Conservation (phyloP, 768 basidiomycete genomes). For the Naganishia onofrii region DNA sequence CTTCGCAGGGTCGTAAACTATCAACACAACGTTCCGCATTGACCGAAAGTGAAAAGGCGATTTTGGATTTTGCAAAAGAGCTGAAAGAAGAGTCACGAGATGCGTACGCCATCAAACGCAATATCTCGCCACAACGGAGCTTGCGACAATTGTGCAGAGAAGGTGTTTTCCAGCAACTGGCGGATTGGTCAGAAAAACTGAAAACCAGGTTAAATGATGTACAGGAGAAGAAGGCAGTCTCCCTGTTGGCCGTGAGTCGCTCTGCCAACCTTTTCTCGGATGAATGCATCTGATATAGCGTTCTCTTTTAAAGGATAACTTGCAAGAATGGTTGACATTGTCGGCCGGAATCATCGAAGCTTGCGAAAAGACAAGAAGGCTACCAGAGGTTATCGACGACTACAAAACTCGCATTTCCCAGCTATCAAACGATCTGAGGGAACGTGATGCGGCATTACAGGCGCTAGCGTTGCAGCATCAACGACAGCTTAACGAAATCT, state of each 20-base stretch:
- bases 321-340: conserved; percentile 16
- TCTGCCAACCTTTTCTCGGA: not conserved
- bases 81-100: conserved; percentile 18
- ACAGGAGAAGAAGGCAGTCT: not conserved
- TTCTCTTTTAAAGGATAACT: not conserved
- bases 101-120: not conserved
- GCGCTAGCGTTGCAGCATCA: not conserved
- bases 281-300: not conserved
- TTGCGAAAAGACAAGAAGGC: conserved; percentile 11
- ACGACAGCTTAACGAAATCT: not conserved
- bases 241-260: not conserved
- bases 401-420: not conserved
- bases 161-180: conserved; percentile 20
- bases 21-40: not conserved
- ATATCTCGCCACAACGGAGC: not conserved
- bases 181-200: conserved; percentile 13
- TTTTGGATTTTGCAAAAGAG: conserved; percentile 10
- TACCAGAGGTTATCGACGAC: conserved; percentile 4
- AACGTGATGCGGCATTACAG: not conserved
- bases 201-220: not conserved
- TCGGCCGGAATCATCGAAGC: conserved; percentile 20
- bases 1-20: not conserved
- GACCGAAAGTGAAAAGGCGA: not conserved
- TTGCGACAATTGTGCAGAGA: conserved; percentile 4
- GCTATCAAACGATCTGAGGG: not conserved